Percentiles rank a stretch among this genome's conserved stretches.
Conservation (phyloP, 2,329 filamentous ascomycete genomes). For the Ploettnerulaceae sp. region DNA sequence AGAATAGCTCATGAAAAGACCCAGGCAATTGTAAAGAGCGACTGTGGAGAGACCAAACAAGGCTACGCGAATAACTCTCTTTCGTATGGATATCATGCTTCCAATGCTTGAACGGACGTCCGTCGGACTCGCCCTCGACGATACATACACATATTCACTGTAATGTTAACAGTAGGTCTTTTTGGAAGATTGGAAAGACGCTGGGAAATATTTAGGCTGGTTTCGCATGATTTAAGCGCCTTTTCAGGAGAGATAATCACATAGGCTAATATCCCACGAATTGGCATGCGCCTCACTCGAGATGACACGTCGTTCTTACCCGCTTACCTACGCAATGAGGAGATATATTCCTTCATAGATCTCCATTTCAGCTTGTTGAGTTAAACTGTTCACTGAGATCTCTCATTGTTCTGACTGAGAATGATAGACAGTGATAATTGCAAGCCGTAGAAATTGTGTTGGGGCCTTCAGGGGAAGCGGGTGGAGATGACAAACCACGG, state of each 20-base stretch:
- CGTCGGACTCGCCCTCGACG: not conserved
- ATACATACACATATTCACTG: not conserved
- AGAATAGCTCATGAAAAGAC: not conserved
- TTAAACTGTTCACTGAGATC: too few relatives aligned
- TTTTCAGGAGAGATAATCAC: not conserved
- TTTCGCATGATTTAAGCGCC: not conserved
- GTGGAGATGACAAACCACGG: too few relatives aligned
- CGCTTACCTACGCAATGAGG: not conserved
- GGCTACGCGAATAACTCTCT: not conserved
- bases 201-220: not conserved
- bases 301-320: slow-evolving; percentile 5
- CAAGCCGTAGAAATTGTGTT: too few relatives aligned
- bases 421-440: too few relatives aligned
- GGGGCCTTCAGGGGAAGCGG: too few relatives aligned
- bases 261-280: slow-evolving; percentile 11
- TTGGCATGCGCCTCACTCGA: slow-evolving; percentile 7
- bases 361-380: not conserved
- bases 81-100: not conserved
- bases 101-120: not conserved
- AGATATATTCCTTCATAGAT: too few relatives aligned
- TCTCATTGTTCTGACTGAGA: too few relatives aligned
- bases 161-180: not conserved
- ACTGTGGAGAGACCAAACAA: not conserved
- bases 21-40: not conserved
- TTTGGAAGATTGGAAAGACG: not conserved